phyloP scores from a whole-genome alignment of 169 alveolate genomes.

The Neospora caninum region DNA sequence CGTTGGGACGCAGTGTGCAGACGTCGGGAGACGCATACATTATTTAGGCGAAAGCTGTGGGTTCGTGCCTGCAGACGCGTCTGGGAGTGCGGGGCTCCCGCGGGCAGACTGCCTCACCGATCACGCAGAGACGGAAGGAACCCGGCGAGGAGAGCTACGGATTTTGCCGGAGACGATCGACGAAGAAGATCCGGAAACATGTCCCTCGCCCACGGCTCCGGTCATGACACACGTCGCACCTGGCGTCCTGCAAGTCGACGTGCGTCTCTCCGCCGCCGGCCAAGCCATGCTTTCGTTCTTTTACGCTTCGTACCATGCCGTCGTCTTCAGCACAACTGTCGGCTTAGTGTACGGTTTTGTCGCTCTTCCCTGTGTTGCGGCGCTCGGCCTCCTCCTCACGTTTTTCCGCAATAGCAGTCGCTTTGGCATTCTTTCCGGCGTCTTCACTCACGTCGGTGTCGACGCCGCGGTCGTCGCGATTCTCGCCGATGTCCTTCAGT shows the following conservation, averaged over 20 bases:
- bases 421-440: slow-evolving; percentile 37
- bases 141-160: not conserved
- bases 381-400: slow-evolving; percentile 28
- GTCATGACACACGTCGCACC: slow-evolving; percentile 15
- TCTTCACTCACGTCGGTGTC: slow-evolving; percentile 48
- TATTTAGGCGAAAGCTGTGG: too few species aligned
- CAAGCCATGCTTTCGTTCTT: not conserved
- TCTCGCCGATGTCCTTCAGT: slow-evolving; percentile 16
- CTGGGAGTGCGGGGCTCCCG: too few species aligned
- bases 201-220: slow-evolving; percentile 8
- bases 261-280: not conserved
- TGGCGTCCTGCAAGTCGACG: slow-evolving; percentile 28
- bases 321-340: not conserved
- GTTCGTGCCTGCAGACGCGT: too few species aligned
- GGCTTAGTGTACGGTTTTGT: not conserved
- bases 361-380: slow-evolving; percentile 4
- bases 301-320: slow-evolving; percentile 47
- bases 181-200: not conserved
- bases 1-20: not conserved
- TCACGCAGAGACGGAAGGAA: not conserved
- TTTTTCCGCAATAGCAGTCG: slow-evolving; percentile 1
- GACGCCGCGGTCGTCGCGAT: slow-evolving; percentile 41
- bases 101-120: not conserved
- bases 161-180: not conserved
- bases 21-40: not conserved